Evolutionary conservation across 225 moss, liverwort and hornwort species (phyloP), one percentile per base, ranked within the genome.

Genomic region (Sphagnum tenellum): DNA sequence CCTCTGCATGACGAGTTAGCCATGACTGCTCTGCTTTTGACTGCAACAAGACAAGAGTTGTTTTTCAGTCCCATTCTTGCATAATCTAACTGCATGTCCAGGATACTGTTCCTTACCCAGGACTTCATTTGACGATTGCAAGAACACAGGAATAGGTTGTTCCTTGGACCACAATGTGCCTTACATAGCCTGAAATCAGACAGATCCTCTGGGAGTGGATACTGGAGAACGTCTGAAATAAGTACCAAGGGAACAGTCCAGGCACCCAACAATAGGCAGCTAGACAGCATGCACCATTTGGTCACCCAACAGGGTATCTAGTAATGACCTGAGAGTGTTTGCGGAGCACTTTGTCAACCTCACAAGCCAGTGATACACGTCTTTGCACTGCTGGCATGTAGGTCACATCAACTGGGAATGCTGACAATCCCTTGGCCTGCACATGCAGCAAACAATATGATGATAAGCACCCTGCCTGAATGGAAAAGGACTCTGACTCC

Each of bases 341-440:
- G 45, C 90, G 85, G 72, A 90, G 60, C 46, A 93, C 79, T 77
- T 77, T 99, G 77, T 99, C 98, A 53, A 93, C 85, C 73, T 89
- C 85, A 9, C 82, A 50, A 64, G 93, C 98, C 70, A 99, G 84
- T 65, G 77, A 75, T 59, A 93, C 79, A 57, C 90, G 90, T 71
- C 79, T 88, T 64, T 91, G 74, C 72, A 85, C 85, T 59, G 93
- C 93, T 67, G 98, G 98, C 67, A 99, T 59, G 57, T 93, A 99
- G 4, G 78, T 69, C 65, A 70, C 73, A 73, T 98, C 85, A 62
- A 99, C 73, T 50, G 98, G 98, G 64, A 99, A 99, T 14, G 82
- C 64, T 48, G 83, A 70, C 58, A 99, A 80, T 49, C 98, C 93
- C 60, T 86, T 78, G 65, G 74, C 72, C 93, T 94, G 88, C 77